phyloP scores from a whole-genome alignment of 306 rosid genomes.

The Lotus japonicus region DNA sequence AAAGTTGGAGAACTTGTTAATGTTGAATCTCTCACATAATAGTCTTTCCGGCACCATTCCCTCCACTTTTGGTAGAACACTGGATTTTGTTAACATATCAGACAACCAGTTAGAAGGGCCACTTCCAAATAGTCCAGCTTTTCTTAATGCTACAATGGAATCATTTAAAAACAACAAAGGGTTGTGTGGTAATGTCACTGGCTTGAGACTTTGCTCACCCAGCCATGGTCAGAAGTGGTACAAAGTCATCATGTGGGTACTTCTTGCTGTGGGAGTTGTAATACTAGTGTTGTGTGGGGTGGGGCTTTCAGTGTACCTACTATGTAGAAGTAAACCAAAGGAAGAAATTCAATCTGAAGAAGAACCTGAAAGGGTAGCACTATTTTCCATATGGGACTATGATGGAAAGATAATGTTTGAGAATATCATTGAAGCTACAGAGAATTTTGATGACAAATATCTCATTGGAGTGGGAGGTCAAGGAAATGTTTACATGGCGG shows the following conservation, averaged over 20 bases:
- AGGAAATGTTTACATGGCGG: constrained; percentile 29
- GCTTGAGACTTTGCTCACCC: constrained; percentile 16
- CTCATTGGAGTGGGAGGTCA: constrained; percentile 27
- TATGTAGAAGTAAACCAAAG: not conserved
- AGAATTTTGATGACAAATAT: constrained; percentile 20
- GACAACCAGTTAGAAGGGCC: constrained; percentile 30
- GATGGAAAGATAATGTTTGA: constrained; percentile 28
- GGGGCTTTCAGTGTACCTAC: constrained; percentile 7
- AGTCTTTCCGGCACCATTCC: constrained; percentile 39
- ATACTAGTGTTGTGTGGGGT: not conserved
- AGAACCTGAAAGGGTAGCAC: not conserved
- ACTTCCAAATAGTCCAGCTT: constrained; percentile 22
- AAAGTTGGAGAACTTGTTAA: constrained; percentile 1
- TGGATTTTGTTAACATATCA: constrained; percentile 34
- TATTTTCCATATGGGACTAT: constrained; percentile 19
- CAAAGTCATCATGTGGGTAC: not conserved
- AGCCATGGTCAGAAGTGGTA: not conserved
- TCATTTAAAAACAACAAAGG: constrained; percentile 21
- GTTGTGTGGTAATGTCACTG: constrained; percentile 24
- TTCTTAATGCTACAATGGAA: constrained; percentile 13
- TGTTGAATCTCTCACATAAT: constrained; percentile 42
- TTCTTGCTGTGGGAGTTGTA: not conserved
- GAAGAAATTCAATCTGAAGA: not conserved
- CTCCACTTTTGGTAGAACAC: constrained; percentile 1
- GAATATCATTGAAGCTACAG: constrained; percentile 24